Evolutionary conservation across 1,139 yeast genomes (phyloP), one percentile per base, ranked within the genome.

Genomic region (Lodderomyces oxycetoniae): DNA sequence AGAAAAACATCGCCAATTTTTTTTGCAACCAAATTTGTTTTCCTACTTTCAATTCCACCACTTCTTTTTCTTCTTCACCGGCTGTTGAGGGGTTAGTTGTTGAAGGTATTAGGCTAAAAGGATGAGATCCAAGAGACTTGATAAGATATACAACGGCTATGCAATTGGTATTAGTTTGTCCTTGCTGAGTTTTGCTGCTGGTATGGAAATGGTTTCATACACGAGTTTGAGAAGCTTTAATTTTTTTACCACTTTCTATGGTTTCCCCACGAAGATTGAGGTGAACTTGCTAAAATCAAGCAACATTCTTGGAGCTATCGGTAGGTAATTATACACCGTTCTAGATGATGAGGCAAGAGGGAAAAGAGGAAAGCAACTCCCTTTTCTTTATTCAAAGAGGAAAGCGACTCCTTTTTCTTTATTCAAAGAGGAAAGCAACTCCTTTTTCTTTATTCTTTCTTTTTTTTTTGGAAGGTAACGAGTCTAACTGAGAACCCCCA

Each of bases 251-350:
- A 44, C 40, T 3, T 57, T 46, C 36, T 63, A 48, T 41, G 58
- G 57, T 10, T 37, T 32, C 2, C 42, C 53, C 7, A 34, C 50
- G 5, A 44, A 42, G 9, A 41, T 57, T 40, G 67, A 62, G 33
- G 52, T 47, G 8, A 50, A 53, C 11, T 35, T 63, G 35, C 35
- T 63, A 10, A 50, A 49, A 26, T 49, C 64, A 17, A 50, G 60
- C 32, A 56, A 47, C 35, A 46, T 62, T 3, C 47, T 62, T 11
- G 70, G 71, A 1, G 63, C 65, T 11, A 50, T 57, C 15, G 43
- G 62, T 57, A 52, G 27, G 44, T 55, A 43, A 12, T 11, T 17
- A 21, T 7, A 20, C 20, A 12, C n/a, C n/a, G n/a, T n/a, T n/a
- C n/a, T 9, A 16, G 6, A 7, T 17, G 17, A 6, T 24, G 3